Percentiles rank a stretch among this genome's conserved stretches.
Conservation (phyloP, 106 monocot genomes). For the Agapanthus africanus region DNA sequence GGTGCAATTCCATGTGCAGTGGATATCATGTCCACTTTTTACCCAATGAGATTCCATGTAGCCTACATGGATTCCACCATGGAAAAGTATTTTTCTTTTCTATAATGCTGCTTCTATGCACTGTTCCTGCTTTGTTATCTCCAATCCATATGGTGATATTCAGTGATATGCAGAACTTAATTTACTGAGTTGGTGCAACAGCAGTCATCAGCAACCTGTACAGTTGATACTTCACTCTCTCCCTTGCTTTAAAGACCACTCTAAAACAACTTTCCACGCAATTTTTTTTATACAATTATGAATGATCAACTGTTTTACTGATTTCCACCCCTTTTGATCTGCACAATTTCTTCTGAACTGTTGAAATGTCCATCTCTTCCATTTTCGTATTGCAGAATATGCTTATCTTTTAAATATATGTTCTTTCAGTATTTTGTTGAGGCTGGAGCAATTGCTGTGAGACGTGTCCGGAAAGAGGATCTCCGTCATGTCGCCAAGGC, state of each 20-base stretch:
- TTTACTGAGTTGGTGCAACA: too few species aligned
- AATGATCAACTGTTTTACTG: background rate
- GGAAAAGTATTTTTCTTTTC: background rate
- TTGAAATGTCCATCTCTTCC: background rate
- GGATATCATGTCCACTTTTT: too few species aligned
- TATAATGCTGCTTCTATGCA: background rate
- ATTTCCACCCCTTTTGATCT: background rate
- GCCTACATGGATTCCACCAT: too few species aligned
- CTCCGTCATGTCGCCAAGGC: conserved; percentile 98
- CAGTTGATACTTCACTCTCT: background rate
- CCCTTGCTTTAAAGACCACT: background rate
- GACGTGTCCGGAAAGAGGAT: conserved; percentile 89
- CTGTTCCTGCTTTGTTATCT: background rate
- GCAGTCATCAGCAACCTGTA: too few species aligned
- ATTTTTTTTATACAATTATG: background rate
- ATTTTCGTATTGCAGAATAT: background rate
- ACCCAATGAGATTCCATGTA: too few species aligned
- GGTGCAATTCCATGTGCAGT: too few species aligned
- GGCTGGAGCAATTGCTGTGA: conserved; percentile 90
- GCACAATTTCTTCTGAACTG: background rate
- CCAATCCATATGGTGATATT: background rate
- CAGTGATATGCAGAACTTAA: background rate
- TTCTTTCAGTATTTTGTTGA: conserved; percentile 88
- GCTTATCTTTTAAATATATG: background rate
- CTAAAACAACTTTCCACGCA: background rate